Percentiles rank a stretch among this genome's conserved stretches.
Conservation (phyloP, 2,329 filamentous ascomycete genomes). For the Alternaria rosae region DNA sequence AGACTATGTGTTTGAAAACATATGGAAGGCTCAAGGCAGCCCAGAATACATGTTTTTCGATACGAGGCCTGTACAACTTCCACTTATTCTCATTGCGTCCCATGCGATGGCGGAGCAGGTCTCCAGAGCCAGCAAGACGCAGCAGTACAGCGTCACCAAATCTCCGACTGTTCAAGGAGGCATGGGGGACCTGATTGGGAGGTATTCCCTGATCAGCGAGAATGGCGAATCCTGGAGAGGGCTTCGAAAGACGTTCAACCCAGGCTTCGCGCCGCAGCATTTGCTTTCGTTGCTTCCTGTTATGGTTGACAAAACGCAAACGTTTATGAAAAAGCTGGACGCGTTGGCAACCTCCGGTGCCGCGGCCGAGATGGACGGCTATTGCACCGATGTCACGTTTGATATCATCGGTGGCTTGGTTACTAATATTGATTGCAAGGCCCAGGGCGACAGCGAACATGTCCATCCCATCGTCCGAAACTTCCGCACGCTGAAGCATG, state of each 20-base stretch:
- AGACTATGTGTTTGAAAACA: slow-evolving; percentile 46
- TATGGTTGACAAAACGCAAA: slow-evolving; percentile 46
- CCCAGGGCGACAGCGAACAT: slow-evolving; percentile 30
- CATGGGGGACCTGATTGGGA: slow-evolving; percentile 34
- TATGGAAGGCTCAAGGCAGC: slow-evolving; percentile 35
- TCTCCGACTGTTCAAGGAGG: slow-evolving; percentile 40
- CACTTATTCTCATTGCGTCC: slow-evolving; percentile 35
- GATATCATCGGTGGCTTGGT: slow-evolving; percentile 48
- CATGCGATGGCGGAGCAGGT: slow-evolving; percentile 49
- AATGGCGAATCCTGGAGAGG: slow-evolving; percentile 46
- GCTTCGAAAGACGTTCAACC: slow-evolving; percentile 47
- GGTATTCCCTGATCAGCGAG: slow-evolving; percentile 35
- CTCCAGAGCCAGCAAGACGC: slow-evolving; percentile 33
- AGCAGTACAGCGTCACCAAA: slow-evolving; percentile 44
- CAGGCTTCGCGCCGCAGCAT: slow-evolving; percentile 49
- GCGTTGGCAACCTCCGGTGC: slow-evolving; percentile 30
- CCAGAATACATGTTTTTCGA: slow-evolving; percentile 42
- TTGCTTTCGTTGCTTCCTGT: slow-evolving; percentile 44
- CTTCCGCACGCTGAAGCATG: slow-evolving; percentile 29
- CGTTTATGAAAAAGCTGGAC: slow-evolving; percentile 44
- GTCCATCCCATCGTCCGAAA: slow-evolving; percentile 36
- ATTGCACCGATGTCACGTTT: slow-evolving; percentile 43
- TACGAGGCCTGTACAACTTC: slow-evolving; percentile 39
- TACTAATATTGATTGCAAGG: slow-evolving; percentile 38
- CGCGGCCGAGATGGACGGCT: slow-evolving; percentile 40